Evolutionary conservation across 768 basidiomycete genomes (phyloP), one percentile per base, ranked within the genome.

Genomic region (Psilocybe cyanescens): DNA sequence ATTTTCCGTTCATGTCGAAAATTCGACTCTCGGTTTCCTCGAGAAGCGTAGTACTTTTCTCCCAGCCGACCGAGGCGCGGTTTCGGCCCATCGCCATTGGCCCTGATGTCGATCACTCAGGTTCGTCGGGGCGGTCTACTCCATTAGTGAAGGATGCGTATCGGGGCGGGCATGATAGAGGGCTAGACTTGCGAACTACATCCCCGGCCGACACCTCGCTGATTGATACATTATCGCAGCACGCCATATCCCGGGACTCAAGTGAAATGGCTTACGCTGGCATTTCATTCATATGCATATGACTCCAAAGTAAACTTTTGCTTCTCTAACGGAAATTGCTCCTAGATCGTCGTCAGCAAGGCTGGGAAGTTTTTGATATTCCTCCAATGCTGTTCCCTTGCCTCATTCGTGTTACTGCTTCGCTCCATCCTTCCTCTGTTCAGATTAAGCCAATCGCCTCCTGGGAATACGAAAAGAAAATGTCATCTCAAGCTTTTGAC

Each of bases 1-100:
- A 57, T 59, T 44, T 61, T 46, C 57, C 60, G 57, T 56, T 61
- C 55, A 58, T 39, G 49, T 55, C 62, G 57, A 62, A 37, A 48
- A 55, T 37, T 65, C 64, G 65, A 65, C 58, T 39, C 65, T 68
- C 63, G 63, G 55, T 65, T 48, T 61, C 63, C 63, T 68, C 65
- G 65, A 65, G 65, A 66, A 68, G 67, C 64, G 55, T 45, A n/a
- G 17, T 17, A 24, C 33, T 33, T 58, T 58, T 57, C 61, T 58
- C 33, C 53, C 45, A 48, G 56, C 41, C 57, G 50, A 54, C 61
- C 57, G 56, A 58, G 51, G 50, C 11, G 41, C 8, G 35, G n/a
- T 30, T 31, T 57, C 33, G 31, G 30, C 31, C 24, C 41, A 11
- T 37, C 28, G 44, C 41, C 46, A 33, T 45, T 57, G 46, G 51